A percentile compares a stretch with the other conserved stretches of the same genome.
Evolutionary conservation across 2,329 filamentous ascomycete genomes (phyloP).

Genomic region (Apiospora marii): DNA sequence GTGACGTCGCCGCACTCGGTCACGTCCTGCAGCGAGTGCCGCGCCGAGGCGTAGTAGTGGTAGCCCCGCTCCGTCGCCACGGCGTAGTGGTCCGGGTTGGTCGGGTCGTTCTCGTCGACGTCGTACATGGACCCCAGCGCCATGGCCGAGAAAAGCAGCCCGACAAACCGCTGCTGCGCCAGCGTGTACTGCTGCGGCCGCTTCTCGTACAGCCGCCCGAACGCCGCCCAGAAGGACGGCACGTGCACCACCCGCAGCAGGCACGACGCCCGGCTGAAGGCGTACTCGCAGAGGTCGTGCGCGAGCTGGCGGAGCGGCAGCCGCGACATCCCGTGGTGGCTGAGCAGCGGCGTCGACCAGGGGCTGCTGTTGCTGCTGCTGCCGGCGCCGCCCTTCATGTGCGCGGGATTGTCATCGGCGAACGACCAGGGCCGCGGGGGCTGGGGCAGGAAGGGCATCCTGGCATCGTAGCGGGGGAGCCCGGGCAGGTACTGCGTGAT

Average conservation of each 20-base stretch:
- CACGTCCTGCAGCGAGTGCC: slow-evolving; percentile 67
- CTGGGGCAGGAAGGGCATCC: slow-evolving; percentile 28
- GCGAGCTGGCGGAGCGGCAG: slow-evolving; percentile 24
- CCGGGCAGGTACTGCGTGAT: slow-evolving; percentile 28
- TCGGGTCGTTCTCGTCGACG: slow-evolving; percentile 61
- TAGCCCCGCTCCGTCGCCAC: slow-evolving; percentile 66
- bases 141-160: slow-evolving; percentile 74
- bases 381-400: neutral
- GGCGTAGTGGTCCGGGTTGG: slow-evolving; percentile 56
- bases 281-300: slow-evolving; percentile 60
- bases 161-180: slow-evolving; percentile 73
- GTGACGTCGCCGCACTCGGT: slow-evolving; percentile 73
- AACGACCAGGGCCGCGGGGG: neutral
- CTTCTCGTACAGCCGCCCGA: slow-evolving; percentile 80
- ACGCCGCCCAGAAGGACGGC: slow-evolving; percentile 79
- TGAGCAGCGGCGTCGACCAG: slow-evolving; percentile 10
- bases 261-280: slow-evolving; percentile 64
- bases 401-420: neutral
- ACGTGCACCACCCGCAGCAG: slow-evolving; percentile 77
- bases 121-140: slow-evolving; percentile 78
- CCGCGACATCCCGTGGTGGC: slow-evolving; percentile 12
- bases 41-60: slow-evolving; percentile 74
- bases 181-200: slow-evolving; percentile 68
- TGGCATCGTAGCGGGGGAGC: slow-evolving; percentile 26
- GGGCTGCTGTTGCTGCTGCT: neutral